Base-by-base conservation (phyloP, 257 asterid species). In the Agastache rugosa region DNA sequence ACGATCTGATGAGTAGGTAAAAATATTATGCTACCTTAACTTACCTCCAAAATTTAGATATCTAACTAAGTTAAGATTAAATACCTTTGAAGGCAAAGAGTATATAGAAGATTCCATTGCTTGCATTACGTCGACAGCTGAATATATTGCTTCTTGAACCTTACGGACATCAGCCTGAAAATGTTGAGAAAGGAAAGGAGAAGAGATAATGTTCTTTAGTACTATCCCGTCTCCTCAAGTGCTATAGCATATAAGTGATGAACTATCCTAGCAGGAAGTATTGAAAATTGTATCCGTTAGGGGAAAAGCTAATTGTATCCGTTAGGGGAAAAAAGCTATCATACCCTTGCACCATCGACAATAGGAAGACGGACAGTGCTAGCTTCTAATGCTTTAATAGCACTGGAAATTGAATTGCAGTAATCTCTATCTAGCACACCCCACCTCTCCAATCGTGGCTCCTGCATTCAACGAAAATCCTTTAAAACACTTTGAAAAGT, bases 61-160 rank as follows among this genome's bases (percentile, higher is more conserved):
- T 75, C 11, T 37, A 55, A 60, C 4, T 61, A 23, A 35, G 60
- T 62, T 41, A 63, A 63, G 56, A 68, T 65, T 39, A 60, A 59
- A 83, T 71, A 91, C 97, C 96, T 86, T 87, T 35, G 81, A 19
- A 23, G 79, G 86, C 76, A 78, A 87, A 75, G 93, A 74, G 74
- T 88, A 79, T 55, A 89, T 74, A 8, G 98, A 89, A 75, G 93
- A 84, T 73, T 87, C 88, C 95, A 93, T 83, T 45, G 88, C 85
- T 78, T 93, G 95, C 97, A 93, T 91, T 79, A 87, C 81, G 55
- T 91, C 97, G 67, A 88, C 88, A 42, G 95, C 93, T 44, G 96
- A 93, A 79, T 81, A 78, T 63, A 93, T 79, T 23, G 95, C 93
- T 78, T 83, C 89, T 79, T 87, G 82, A 41, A 93, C 78, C 69